Conservation (phyloP, 1,139 yeast species). For the Eremothecium gossypii region DNA sequence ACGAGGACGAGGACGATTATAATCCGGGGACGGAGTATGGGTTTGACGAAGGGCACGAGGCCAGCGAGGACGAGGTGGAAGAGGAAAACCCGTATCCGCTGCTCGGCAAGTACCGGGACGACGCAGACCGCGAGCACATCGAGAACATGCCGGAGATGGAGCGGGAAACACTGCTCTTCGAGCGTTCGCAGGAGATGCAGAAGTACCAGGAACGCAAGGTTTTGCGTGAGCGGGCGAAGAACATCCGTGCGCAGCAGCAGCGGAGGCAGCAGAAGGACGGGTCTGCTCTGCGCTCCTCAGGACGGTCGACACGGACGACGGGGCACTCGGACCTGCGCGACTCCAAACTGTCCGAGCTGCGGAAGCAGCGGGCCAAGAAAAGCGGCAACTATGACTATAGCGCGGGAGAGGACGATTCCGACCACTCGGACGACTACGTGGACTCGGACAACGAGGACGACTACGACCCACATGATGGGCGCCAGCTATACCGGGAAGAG, state of each 20-base stretch:
- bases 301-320: constrained; percentile 25
- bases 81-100: constrained; percentile 75
- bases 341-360: constrained; percentile 69
- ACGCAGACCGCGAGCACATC: constrained; percentile 57
- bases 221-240: constrained; percentile 69
- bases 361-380: constrained; percentile 72
- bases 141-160: constrained; percentile 81
- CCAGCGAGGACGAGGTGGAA: constrained; percentile 25
- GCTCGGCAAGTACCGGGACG: constrained; percentile 85
- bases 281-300: constrained; percentile 28
- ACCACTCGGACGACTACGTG: constrained; percentile 31
- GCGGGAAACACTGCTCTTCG: constrained; percentile 83
- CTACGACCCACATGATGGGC: constrained; percentile 18
- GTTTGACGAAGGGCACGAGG: constrained; percentile 15
- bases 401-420: constrained; percentile 35
- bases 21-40: constrained; percentile 22
- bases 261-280: constrained; percentile 29
- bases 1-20: constrained; percentile 30
- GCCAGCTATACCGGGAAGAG: constrained; percentile 32
- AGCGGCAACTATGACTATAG: constrained; percentile 32
- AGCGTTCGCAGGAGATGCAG: constrained; percentile 87
- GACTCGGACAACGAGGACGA: constrained; percentile 30
- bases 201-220: constrained; percentile 72
- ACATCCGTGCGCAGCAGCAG: constrained; percentile 40
- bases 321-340: constrained; percentile 36